Evolutionary conservation across 257 asterid genomes (phyloP).

Genomic region (Solanum lycopersicoides): DNA sequence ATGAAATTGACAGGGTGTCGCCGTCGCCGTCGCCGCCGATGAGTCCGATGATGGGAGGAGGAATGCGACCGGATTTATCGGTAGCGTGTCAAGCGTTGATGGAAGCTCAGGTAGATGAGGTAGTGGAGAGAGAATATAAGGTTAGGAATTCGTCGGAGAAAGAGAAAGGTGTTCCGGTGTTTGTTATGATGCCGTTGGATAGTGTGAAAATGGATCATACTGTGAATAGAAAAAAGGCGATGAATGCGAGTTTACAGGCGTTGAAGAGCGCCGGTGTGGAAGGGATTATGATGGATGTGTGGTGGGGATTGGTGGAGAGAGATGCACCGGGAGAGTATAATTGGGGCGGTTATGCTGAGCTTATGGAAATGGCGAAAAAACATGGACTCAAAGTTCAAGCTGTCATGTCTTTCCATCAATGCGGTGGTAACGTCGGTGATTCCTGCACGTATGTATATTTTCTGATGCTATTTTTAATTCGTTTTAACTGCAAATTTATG

Average conservation of each 20-base stretch:
- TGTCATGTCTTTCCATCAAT: conserved; percentile 95
- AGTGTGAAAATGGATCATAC: conserved; percentile 79
- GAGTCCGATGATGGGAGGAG: conserved; percentile 47
- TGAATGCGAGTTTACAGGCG: conserved; percentile 94
- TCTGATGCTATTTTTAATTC: neutral
- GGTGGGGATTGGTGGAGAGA: conserved; percentile 97
- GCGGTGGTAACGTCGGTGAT: conserved; percentile 98
- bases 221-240: conserved; percentile 88
- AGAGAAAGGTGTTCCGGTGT: conserved; percentile 75
- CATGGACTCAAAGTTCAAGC: conserved; percentile 95
- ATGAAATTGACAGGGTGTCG: conserved; percentile 46
- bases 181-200: conserved; percentile 97
- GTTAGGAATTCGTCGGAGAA: conserved; percentile 8
- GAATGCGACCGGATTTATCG: conserved; percentile 48
- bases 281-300: conserved; percentile 97
- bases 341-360: conserved; percentile 86
- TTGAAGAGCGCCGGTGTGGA: conserved; percentile 92
- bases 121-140: conserved; percentile 10
- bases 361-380: conserved; percentile 85
- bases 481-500: neutral
- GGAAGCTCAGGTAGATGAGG: conserved; percentile 9
- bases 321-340: conserved; percentile 71
- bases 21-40: conserved; percentile 82
- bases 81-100: conserved; percentile 78
- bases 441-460: conserved; percentile 66